These are phyloP conservation scores for Boletus barrowsii DNA, from an alignment of 768 basidiomycete genomes.

Conservation along the genomic window DNA sequence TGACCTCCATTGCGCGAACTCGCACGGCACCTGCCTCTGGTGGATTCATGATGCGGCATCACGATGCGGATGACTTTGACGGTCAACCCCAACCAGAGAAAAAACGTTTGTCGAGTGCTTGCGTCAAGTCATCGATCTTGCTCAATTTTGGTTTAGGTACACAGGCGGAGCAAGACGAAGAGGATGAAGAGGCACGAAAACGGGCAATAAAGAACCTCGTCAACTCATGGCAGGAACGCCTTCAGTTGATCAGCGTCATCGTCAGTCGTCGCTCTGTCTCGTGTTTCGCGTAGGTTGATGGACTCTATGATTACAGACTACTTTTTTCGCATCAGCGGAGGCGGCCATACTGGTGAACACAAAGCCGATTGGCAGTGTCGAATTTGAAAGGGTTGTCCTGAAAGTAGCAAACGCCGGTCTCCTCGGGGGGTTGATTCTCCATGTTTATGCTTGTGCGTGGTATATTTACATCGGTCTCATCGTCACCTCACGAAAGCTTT, in stretches of 20 bases:
- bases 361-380: conserved; percentile 25
- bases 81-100: conserved; percentile 1
- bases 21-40: conserved; percentile 8
- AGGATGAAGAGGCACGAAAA: conserved; percentile 43
- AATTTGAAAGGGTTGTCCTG: conserved; percentile 12
- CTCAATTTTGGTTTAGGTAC: conserved; percentile 29
- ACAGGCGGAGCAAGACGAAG: conserved; percentile 48
- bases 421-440: conserved; percentile 50
- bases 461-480: neutral
- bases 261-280: conserved; percentile 33
- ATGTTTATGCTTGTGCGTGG: conserved; percentile 47
- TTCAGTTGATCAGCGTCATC: conserved; percentile 59
- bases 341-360: conserved; percentile 49
- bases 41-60: conserved; percentile 18
- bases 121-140: neutral
- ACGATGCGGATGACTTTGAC: conserved; percentile 5
- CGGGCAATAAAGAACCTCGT: conserved; percentile 49
- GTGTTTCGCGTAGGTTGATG: neutral
- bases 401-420: conserved; percentile 46
- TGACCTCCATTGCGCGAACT: conserved; percentile 6
- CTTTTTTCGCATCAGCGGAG: conserved; percentile 60
- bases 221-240: conserved; percentile 59
- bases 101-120: conserved; percentile 15
- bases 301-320: conserved; percentile 39
- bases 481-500: neutral